A percentile compares a stretch with the other conserved stretches of the same genome.
These are phyloP conservation scores for Pugionium cornutum DNA, from an alignment of 345 rosid species.

Conservation along the genomic window DNA sequence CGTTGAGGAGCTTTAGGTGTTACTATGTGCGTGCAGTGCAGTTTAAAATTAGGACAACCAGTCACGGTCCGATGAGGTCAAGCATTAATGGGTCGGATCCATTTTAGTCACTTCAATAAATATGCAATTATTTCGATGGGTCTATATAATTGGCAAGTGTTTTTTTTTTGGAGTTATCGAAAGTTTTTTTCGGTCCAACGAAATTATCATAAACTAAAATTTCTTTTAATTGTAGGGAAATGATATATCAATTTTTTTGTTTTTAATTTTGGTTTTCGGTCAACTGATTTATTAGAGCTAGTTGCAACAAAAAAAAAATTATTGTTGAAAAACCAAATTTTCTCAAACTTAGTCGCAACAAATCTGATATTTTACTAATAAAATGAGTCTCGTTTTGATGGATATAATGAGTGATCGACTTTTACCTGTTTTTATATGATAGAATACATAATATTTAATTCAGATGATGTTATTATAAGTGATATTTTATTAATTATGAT, in stretches of 20 bases:
- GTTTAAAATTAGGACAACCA: conserved; percentile 34
- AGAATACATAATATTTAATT: too few species aligned
- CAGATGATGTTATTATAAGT: too few species aligned
- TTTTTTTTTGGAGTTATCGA: background rate
- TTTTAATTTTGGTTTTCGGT: too few species aligned
- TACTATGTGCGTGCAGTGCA: conserved; percentile 30
- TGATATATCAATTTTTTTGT: background rate
- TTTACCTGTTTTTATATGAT: too few species aligned
- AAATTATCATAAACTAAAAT: background rate
- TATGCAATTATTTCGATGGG: conserved; percentile 18
- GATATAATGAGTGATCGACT: too few species aligned
- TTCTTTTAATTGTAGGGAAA: background rate
- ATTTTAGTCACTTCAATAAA: conserved; percentile 30
- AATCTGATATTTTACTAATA: too few species aligned
- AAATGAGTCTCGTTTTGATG: too few species aligned
- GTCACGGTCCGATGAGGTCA: conserved; percentile 37
- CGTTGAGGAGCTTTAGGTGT: conserved; percentile 37
- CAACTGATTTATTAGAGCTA: too few species aligned
- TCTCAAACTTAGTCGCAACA: too few species aligned
- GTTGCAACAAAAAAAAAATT: too few species aligned
- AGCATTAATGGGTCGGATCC: conserved; percentile 41
- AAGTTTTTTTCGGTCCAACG: background rate
- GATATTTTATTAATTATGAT: too few species aligned
- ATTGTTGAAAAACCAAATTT: too few species aligned
- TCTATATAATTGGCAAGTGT: conserved; percentile 9